Conservation (phyloP, 2,329 filamentous ascomycete species). For the Magnaporthiopsis poae region DNA sequence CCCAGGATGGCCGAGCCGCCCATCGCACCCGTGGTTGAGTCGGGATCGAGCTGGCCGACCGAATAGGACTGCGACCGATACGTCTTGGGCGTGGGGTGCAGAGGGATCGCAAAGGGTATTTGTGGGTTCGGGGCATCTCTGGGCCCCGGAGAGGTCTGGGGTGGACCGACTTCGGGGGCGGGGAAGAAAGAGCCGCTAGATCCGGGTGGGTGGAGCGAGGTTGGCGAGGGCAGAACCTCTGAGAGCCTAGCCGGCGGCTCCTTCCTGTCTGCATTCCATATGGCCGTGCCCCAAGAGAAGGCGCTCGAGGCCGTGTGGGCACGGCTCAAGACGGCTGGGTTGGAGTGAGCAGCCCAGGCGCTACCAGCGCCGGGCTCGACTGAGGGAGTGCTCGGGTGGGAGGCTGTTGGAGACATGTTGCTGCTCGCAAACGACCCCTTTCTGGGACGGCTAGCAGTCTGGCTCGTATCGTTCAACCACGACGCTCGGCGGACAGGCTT, state of each 20-base stretch:
- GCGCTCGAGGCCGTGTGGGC: slow-evolving; percentile 34
- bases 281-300: slow-evolving; percentile 69
- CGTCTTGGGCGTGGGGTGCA: slow-evolving; percentile 83
- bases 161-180: slow-evolving; percentile 32
- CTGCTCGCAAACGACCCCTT: slow-evolving; percentile 69
- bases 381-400: slow-evolving; percentile 71
- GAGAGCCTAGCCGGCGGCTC: slow-evolving; percentile 64
- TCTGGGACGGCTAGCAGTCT: slow-evolving; percentile 51
- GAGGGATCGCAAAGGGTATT: slow-evolving; percentile 76
- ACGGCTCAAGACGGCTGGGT: slow-evolving; percentile 36
- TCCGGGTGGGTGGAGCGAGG: slow-evolving; percentile 45
- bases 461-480: slow-evolving; percentile 76
- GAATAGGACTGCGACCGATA: slow-evolving; percentile 96
- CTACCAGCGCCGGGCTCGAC: slow-evolving; percentile 46
- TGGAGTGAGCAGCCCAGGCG: slow-evolving; percentile 45
- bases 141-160: slow-evolving; percentile 41
- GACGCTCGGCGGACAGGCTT: slow-evolving; percentile 65
- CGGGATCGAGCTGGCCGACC: slow-evolving; percentile 76
- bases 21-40: slow-evolving; percentile 35
- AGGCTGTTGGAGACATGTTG: slow-evolving; percentile 68
- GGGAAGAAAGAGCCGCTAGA: slow-evolving; percentile 38
- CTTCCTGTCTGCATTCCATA: slow-evolving; percentile 72
- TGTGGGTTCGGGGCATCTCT: slow-evolving; percentile 50
- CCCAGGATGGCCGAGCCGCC: slow-evolving; percentile 38
- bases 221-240: slow-evolving; percentile 67